These are phyloP conservation scores for Cyberlindnera saturnus DNA, from an alignment of 805 yeast species.

Conservation along the genomic window DNA sequence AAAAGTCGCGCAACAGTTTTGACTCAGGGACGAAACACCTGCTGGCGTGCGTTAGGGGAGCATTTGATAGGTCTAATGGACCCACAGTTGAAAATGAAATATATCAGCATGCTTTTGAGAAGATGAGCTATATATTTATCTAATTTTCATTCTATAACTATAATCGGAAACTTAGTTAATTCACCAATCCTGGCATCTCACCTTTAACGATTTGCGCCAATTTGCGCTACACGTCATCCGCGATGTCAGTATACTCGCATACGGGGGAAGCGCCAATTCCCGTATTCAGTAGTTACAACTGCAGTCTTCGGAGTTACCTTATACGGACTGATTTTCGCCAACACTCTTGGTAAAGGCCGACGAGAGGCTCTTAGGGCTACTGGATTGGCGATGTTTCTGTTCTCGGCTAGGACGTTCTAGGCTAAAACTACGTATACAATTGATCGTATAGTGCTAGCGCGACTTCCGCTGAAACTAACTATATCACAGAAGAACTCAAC, in stretches of 20 bases:
- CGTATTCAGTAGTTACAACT: too few relatives aligned
- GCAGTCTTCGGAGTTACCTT: not conserved
- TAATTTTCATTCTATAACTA: not conserved
- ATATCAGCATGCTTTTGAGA: not conserved
- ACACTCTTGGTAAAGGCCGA: not conserved
- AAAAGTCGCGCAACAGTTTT: slow-evolving; percentile 4
- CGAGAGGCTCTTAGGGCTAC: too few relatives aligned
- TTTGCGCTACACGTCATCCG: not conserved
- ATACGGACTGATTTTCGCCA: not conserved
- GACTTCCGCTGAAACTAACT: too few relatives aligned
- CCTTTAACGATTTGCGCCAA: not conserved
- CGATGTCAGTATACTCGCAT: not conserved
- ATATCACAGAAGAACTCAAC: too few relatives aligned
- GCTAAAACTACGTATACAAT: too few relatives aligned
- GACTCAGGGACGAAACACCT: not conserved
- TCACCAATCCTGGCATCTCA: not conserved
- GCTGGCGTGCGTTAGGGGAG: not conserved
- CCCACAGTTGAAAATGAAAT: not conserved
- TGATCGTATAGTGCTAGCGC: too few relatives aligned
- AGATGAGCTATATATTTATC: not conserved
- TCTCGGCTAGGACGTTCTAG: too few relatives aligned
- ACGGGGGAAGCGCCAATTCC: not conserved
- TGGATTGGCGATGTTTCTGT: too few relatives aligned
- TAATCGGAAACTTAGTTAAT: not conserved
- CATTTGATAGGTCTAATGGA: too few relatives aligned